phyloP scores from a whole-genome alignment of 768 basidiomycete species.

The Cyclocybe aegerita region DNA sequence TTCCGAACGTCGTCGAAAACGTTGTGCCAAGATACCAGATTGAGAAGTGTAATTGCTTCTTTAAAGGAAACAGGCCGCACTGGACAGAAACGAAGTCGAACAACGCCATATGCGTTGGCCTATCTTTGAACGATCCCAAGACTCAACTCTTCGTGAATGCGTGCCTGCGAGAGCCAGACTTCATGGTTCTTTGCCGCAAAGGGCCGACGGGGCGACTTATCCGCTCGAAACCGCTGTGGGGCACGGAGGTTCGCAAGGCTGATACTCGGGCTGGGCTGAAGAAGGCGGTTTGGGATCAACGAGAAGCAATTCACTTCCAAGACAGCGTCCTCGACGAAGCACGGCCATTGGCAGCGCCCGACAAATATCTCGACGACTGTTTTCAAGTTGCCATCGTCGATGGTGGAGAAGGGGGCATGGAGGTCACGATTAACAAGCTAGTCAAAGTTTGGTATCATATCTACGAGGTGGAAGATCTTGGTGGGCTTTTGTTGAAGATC shows the following conservation, averaged over 20 bases:
- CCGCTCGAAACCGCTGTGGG: constrained; percentile 8
- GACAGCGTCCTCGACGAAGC: constrained; percentile 14
- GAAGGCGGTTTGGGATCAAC: constrained; percentile 10
- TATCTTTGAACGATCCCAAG: constrained; percentile 14
- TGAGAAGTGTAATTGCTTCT: constrained; percentile 12
- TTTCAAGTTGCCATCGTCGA: constrained; percentile 15
- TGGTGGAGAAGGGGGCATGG: constrained; percentile 11
- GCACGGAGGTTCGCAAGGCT: constrained; percentile 7
- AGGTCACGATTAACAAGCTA: constrained; percentile 11
- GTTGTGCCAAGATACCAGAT: constrained; percentile 6
- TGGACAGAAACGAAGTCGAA: constrained; percentile 14
- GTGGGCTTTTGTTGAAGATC: constrained; percentile 3
- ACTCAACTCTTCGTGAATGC: constrained; percentile 13
- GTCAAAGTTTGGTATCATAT: constrained; percentile 12
- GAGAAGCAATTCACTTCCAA: constrained; percentile 1
- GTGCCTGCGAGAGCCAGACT: constrained; percentile 13
- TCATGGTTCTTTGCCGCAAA: constrained; percentile 13
- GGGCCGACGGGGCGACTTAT: constrained; percentile 9
- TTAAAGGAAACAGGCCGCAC: constrained; percentile 7
- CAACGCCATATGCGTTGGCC: constrained; percentile 11
- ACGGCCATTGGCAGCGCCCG: constrained; percentile 5
- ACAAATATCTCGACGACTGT: constrained; percentile 11
- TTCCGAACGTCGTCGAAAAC: constrained; percentile 13
- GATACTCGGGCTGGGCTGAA: constrained; percentile 15
- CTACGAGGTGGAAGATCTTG: constrained; percentile 11